These are phyloP conservation scores for Entomophthora muscae DNA, from an alignment of 371 early-diverging fungal species.

Conservation along the genomic window DNA sequence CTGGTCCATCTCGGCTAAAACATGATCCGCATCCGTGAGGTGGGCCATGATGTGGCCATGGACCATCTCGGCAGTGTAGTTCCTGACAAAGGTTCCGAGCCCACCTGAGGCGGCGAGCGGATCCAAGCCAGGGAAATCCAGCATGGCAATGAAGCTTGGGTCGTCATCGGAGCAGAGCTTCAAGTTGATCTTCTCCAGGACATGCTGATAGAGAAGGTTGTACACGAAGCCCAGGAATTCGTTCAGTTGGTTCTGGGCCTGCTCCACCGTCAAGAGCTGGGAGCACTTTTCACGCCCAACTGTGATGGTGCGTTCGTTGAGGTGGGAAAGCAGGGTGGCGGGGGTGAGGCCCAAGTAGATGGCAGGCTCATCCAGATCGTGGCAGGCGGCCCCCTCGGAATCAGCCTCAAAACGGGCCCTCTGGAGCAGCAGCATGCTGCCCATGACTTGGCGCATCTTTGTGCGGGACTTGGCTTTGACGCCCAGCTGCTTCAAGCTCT, in stretches of 20 bases:
- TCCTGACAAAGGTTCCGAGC: constrained; percentile 59
- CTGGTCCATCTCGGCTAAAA: background rate
- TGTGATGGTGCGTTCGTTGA: constrained; percentile 37
- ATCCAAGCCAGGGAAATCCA: constrained; percentile 47
- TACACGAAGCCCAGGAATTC: constrained; percentile 56
- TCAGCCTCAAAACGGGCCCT: constrained; percentile 48
- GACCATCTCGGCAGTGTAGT: constrained; percentile 66
- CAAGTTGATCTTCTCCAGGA: constrained; percentile 72
- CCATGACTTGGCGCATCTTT: constrained; percentile 44
- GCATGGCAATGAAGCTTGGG: constrained; percentile 12
- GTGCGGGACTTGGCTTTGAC: constrained; percentile 52
- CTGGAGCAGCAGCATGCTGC: constrained; percentile 67
- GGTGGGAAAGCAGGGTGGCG: constrained; percentile 35
- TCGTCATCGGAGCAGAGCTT: constrained; percentile 42
- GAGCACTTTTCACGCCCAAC: constrained; percentile 70
- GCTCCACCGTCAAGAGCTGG: constrained; percentile 57
- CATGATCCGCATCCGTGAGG: background rate
- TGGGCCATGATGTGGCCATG: background rate
- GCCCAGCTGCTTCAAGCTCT: constrained; percentile 52
- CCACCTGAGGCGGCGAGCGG: constrained; percentile 26
- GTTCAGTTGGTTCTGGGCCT: constrained; percentile 55
- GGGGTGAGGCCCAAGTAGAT: constrained; percentile 59
- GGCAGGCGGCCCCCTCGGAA: constrained; percentile 39
- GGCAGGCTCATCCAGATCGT: constrained; percentile 49
- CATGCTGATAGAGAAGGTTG: constrained; percentile 63